Conservation (phyloP, 2,329 filamentous ascomycete species). For the Plenodomus tracheiphilus region DNA sequence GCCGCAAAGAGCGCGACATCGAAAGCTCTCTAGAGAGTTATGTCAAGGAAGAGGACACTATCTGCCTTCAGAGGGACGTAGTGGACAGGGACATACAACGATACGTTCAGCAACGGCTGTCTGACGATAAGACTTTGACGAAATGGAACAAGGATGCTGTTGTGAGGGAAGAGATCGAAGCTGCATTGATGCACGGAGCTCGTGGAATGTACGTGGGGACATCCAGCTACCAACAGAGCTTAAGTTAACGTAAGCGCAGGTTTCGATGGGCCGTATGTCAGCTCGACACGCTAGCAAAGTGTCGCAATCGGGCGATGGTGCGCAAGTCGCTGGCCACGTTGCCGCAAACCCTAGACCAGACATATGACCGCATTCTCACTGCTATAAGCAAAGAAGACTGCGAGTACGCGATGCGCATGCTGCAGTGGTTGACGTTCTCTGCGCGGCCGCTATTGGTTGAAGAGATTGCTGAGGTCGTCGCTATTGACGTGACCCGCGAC, state of each 20-base stretch:
- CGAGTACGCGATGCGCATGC: conserved; percentile 23
- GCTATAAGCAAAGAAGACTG: conserved; percentile 19
- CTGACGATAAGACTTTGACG: conserved; percentile 28
- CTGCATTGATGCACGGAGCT: conserved; percentile 33
- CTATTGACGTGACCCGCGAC: conserved; percentile 27
- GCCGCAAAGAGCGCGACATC: conserved; percentile 33
- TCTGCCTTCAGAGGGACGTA: conserved; percentile 27
- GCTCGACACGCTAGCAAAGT: conserved; percentile 23
- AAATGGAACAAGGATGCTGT: conserved; percentile 31
- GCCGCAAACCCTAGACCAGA: conserved; percentile 29
- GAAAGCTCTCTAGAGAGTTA: conserved; percentile 19
- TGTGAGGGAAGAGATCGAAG: conserved; percentile 31
- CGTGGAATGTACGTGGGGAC: conserved; percentile 25
- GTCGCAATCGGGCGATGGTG: conserved; percentile 21
- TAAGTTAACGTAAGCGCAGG: conserved; percentile 17
- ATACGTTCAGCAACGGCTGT: conserved; percentile 39
- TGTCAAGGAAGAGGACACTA: conserved; percentile 11
- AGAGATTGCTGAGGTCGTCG: conserved; percentile 30
- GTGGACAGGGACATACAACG: conserved; percentile 34
- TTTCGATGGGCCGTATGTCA: conserved; percentile 35
- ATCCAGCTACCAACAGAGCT: neutral
- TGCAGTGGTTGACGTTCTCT: conserved; percentile 32
- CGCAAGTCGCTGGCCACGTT: conserved; percentile 21
- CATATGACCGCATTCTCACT: conserved; percentile 32
- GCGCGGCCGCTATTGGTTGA: conserved; percentile 18